phyloP scores from a whole-genome alignment of 371 early-diverging fungal genomes.

The Rhizopus microsporus region DNA sequence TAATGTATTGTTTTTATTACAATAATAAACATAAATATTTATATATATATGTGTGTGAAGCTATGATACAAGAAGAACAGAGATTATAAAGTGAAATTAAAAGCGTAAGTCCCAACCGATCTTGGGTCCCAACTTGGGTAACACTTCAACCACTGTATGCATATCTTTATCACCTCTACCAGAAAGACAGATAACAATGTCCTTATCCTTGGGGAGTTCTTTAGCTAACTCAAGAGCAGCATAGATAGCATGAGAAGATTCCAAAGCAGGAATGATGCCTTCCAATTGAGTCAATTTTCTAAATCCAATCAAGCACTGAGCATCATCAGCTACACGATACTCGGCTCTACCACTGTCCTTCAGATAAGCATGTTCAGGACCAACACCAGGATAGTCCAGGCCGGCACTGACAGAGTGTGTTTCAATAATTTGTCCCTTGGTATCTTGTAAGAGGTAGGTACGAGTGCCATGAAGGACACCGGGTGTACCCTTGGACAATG shows the following conservation, averaged over 20 bases:
- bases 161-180: conserved; percentile 99
- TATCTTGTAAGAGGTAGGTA: conserved; percentile 92
- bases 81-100: conserved; percentile 23
- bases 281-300: conserved; percentile 84
- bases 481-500: conserved; percentile 81
- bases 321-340: conserved; percentile 84
- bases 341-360: conserved; percentile 87
- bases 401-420: conserved; percentile 96
- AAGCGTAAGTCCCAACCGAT: conserved; percentile 93
- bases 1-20: not conserved
- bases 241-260: conserved; percentile 93
- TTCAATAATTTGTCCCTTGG: conserved; percentile 92
- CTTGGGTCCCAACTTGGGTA: conserved; percentile 87
- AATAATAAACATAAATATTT: not conserved
- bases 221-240: conserved; percentile 80
- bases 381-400: conserved; percentile 97
- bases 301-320: conserved; percentile 88
- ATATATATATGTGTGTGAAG: not conserved
- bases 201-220: conserved; percentile 74
- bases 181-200: conserved; percentile 87
- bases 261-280: conserved; percentile 94
- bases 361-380: conserved; percentile 94
- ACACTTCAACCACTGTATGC: conserved; percentile 85
- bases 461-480: conserved; percentile 97
- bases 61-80: not conserved